A percentile compares a stretch with the other conserved stretches of the same genome.
These are phyloP conservation scores for Astrocystis sublimbata DNA, from an alignment of 495 filamentous ascomycete genomes.

Conservation along the genomic window DNA sequence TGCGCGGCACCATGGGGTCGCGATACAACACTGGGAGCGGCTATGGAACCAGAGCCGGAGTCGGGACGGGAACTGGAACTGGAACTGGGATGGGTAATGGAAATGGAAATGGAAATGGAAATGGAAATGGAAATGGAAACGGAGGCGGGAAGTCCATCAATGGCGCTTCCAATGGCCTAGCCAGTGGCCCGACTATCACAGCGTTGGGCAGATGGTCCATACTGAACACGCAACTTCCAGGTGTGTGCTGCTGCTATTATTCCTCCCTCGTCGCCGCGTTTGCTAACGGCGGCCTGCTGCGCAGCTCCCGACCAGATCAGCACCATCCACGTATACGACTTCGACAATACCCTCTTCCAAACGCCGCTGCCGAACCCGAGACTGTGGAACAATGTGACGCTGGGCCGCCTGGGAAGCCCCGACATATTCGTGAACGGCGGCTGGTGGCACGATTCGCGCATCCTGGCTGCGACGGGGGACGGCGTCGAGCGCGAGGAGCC, in stretches of 20 bases:
- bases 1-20: slow-evolving; percentile 18
- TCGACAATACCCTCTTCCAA: slow-evolving; percentile 95
- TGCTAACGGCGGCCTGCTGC: slow-evolving; percentile 4
- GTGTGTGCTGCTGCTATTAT: slow-evolving; percentile 28
- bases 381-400: slow-evolving; percentile 77
- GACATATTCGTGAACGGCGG: slow-evolving; percentile 82
- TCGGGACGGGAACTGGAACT: neutral
- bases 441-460: slow-evolving; percentile 94
- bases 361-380: slow-evolving; percentile 87
- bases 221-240: slow-evolving; percentile 67
- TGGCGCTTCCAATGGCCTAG: slow-evolving; percentile 24
- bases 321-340: slow-evolving; percentile 92
- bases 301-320: slow-evolving; percentile 67
- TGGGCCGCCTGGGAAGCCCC: slow-evolving; percentile 71
- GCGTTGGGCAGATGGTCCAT: slow-evolving; percentile 81
- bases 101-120: neutral
- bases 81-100: neutral
- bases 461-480: slow-evolving; percentile 83
- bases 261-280: neutral
- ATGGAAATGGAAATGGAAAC: neutral
- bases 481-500: slow-evolving; percentile 81
- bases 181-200: slow-evolving; percentile 52
- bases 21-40: neutral
- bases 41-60: neutral
- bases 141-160: neutral